Conservation (phyloP, 2,329 filamentous ascomycete genomes). For the Claviceps sp. region DNA sequence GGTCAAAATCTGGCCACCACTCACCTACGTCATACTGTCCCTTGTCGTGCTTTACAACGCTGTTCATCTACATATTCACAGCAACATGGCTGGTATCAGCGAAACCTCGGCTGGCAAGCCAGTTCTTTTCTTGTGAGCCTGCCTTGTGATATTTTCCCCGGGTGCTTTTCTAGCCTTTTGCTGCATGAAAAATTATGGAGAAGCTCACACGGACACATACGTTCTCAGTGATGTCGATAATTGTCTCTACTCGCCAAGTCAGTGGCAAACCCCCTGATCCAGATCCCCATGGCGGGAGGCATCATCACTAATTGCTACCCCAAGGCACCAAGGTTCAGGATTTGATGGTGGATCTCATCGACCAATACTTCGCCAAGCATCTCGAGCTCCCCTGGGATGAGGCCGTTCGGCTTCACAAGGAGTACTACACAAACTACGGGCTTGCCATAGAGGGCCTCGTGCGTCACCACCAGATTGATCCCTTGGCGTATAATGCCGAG, state of each 20-base stretch:
- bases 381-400: slow-evolving; percentile 63
- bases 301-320: slow-evolving; percentile 2
- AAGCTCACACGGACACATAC: not conserved
- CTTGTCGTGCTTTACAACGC: no score
- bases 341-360: slow-evolving; percentile 75
- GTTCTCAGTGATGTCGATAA: slow-evolving; percentile 88
- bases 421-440: slow-evolving; percentile 93
- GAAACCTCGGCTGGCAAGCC: slow-evolving; percentile 21
- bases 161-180: not conserved
- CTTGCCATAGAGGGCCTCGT: slow-evolving; percentile 94
- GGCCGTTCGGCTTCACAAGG: slow-evolving; percentile 71
- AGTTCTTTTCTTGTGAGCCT: slow-evolving; percentile 30
- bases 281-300: not conserved
- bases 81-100: slow-evolving; percentile 19
- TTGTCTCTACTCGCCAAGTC: slow-evolving; percentile 84
- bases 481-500: slow-evolving; percentile 83
- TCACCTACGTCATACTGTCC: not conserved
- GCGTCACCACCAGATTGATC: slow-evolving; percentile 87
- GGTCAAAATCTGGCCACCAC: not conserved
- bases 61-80: not conserved
- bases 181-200: not conserved
- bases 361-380: slow-evolving; percentile 50
- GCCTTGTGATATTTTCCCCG: no score
- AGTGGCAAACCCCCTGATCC: slow-evolving; percentile 14
- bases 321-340: slow-evolving; percentile 69